These are phyloP conservation scores for Quercus bicolor DNA, from an alignment of 306 rosid species.

Conservation along the genomic window DNA sequence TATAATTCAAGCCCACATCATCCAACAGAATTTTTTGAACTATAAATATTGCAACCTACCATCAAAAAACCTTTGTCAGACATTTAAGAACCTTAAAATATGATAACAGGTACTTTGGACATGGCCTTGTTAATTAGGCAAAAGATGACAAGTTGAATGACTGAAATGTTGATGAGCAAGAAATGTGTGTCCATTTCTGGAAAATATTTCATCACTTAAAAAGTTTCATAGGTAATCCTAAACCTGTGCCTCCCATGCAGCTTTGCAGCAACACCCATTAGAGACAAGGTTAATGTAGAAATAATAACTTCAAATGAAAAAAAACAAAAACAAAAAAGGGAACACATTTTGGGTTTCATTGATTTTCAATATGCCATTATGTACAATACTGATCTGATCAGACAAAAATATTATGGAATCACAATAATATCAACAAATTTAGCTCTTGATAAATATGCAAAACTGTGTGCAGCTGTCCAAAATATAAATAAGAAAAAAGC, in stretches of 20 bases:
- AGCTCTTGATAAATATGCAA: too few relatives aligned
- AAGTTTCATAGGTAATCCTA: not conserved
- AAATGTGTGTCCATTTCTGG: not conserved
- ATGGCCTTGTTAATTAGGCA: not conserved
- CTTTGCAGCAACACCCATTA: not conserved
- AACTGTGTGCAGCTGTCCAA: too few relatives aligned
- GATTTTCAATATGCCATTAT: not conserved
- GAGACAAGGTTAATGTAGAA: not conserved
- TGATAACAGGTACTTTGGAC: not conserved
- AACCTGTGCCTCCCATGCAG: not conserved
- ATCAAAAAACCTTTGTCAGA: conserved; percentile 27
- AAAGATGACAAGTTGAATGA: not conserved
- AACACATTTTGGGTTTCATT: not conserved
- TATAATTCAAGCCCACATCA: conserved; percentile 69
- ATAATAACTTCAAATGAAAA: not conserved
- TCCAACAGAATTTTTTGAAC: conserved; percentile 72
- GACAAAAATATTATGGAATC: too few relatives aligned
- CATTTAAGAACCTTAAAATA: conserved; percentile 15
- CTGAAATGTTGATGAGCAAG: not conserved
- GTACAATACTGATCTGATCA: too few relatives aligned
- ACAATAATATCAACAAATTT: too few relatives aligned
- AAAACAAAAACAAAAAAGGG: too few relatives aligned
- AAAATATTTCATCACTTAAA: not conserved
- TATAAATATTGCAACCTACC: conserved; percentile 74
- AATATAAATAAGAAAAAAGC: too few relatives aligned